Conservation (phyloP, 2,329 filamentous ascomycete genomes). For the Ceratocystis papillata region DNA sequence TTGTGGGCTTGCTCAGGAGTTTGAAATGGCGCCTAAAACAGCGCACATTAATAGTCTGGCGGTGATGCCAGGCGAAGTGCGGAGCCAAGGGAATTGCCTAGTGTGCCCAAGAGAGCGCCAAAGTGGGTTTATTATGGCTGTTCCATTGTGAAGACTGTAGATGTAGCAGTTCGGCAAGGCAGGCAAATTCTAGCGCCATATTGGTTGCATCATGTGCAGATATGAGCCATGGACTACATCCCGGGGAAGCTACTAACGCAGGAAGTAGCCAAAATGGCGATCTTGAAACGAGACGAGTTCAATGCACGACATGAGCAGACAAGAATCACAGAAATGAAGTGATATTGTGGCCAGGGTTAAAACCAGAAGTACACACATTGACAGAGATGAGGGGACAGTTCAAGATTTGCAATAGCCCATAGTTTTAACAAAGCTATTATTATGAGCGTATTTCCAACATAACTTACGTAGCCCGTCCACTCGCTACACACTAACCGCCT, state of each 20-base stretch:
- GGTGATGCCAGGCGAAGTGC: slow-evolving; percentile 30
- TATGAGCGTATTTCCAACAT: not conserved
- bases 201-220: not conserved
- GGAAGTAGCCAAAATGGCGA: not conserved
- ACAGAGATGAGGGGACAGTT: not conserved
- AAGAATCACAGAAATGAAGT: not conserved
- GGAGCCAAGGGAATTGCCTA: slow-evolving; percentile 26
- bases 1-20: slow-evolving; percentile 29
- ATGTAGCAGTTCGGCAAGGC: slow-evolving; percentile 1
- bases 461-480: not conserved
- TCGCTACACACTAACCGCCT: slow-evolving; percentile 28
- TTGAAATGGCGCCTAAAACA: slow-evolving; percentile 26
- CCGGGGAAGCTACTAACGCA: slow-evolving; percentile 3
- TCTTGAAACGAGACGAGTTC: not conserved
- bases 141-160: not conserved
- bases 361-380: too few species aligned
- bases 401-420: not conserved
- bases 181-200: slow-evolving; percentile 7
- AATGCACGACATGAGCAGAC: not conserved
- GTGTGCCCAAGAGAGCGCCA: slow-evolving; percentile 25
- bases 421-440: not conserved
- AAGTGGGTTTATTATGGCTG: not conserved
- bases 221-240: slow-evolving; percentile 4
- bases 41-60: slow-evolving; percentile 29
- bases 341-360: not conserved